Conservation (phyloP, 768 basidiomycete species). For the Zangia roseola region DNA sequence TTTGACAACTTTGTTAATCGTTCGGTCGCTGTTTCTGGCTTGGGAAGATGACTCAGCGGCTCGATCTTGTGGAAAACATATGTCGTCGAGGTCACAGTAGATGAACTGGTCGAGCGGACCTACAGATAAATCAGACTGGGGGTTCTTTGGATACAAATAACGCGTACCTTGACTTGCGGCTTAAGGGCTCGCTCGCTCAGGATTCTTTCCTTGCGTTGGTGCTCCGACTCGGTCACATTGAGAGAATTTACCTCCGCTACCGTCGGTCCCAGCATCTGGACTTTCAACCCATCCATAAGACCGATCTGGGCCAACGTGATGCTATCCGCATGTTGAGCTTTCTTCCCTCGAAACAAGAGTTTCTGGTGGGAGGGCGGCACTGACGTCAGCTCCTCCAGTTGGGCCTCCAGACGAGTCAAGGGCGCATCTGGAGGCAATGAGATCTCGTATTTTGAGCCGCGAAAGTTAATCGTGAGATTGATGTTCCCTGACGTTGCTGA, state of each 20-base stretch:
- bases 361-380: slow-evolving; percentile 71
- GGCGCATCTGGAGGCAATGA: slow-evolving; percentile 50
- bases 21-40: slow-evolving; percentile 53
- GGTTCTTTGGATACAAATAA: not conserved
- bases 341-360: slow-evolving; percentile 71
- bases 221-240: slow-evolving; percentile 55
- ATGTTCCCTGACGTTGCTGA: slow-evolving; percentile 8
- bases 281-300: slow-evolving; percentile 61
- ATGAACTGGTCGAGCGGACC: slow-evolving; percentile 56
- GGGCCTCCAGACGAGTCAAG: slow-evolving; percentile 48
- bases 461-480: slow-evolving; percentile 39
- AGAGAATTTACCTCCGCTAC: slow-evolving; percentile 53
- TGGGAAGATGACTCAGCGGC: slow-evolving; percentile 63
- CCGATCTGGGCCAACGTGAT: slow-evolving; percentile 45
- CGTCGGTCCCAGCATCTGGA: slow-evolving; percentile 73
- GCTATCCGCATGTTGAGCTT: slow-evolving; percentile 29
- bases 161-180: slow-evolving; percentile 54
- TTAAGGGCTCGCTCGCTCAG: slow-evolving; percentile 57
- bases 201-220: slow-evolving; percentile 55
- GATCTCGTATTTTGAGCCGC: slow-evolving; percentile 49
- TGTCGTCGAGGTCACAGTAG: slow-evolving; percentile 37
- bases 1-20: slow-evolving; percentile 57
- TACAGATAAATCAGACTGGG: slow-evolving; percentile 18
- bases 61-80: slow-evolving; percentile 66
- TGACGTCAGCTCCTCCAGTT: slow-evolving; percentile 60